Evolutionary conservation across 306 rosid genomes (phyloP), one percentile per base, ranked within the genome.

Genomic region (Corylus americana): DNA sequence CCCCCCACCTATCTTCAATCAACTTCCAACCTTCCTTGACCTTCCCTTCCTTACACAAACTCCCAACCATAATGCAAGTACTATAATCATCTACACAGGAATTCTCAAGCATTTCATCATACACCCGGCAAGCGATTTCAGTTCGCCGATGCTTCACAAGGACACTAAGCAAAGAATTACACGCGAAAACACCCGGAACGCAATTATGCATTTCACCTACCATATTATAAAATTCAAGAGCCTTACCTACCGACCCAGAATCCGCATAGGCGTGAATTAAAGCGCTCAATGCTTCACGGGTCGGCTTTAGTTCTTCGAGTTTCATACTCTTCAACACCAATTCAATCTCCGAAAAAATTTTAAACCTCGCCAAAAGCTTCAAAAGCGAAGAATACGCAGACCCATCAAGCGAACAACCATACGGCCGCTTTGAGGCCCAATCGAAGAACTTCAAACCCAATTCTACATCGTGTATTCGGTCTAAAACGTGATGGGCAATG

Each of bases 401-500:
- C 25, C 75, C 90, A 76, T 86, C 63, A 8, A 85, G 87, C 48
- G 90, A 82, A 70, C 80, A 35, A 71, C 86, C 84, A 74, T 80
- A 82, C 62, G 95, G 83, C 62, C 80, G 85, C 35, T 75, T 78
- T 0, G 84, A 85, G 50, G 91, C 91, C 98, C 97, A 94, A 50
- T 88, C 74, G 17, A 94, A 91, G 78, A 94, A 92, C 88, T 85
- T 89, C 69, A 93, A 50, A 68, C 91, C 97, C 68, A 86, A 77
- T 70, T 89, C 91, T 0, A 87, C 88, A 44, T 83, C 81, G 55
- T 84, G 77, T 2, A 90, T 14, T 75, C 92, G 85, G 80, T 93
- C 98, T 14, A 93, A 79, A 54, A 93, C 90, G 77, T 90, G 92
- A 83, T 93, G 93, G 80, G 90, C 91, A 71, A 92, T 78, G 22